Conservation (phyloP, 345 rosid species). For the Gossypium rotundifolium region DNA sequence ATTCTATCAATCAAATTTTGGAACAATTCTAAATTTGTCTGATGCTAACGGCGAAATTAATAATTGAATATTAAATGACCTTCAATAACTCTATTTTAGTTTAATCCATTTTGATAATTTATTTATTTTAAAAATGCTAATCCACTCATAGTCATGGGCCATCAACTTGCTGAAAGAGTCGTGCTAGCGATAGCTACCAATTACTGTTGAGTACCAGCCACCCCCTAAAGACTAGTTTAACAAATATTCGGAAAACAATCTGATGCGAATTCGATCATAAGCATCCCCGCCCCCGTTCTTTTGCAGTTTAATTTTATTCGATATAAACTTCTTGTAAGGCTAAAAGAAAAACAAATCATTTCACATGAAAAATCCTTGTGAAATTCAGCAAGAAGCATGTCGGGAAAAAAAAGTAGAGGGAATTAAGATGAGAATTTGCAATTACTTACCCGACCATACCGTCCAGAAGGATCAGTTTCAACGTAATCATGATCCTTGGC, state of each 20-base stretch:
- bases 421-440: not conserved
- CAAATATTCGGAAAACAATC: not conserved
- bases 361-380: not conserved
- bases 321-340: not conserved
- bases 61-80: not conserved
- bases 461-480: slow-evolving; percentile 43
- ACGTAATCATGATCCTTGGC: slow-evolving; percentile 18
- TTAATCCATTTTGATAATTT: not conserved
- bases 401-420: too few relatives aligned
- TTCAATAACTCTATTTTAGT: not conserved
- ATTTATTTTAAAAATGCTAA: not conserved
- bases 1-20: too few relatives aligned
- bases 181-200: not conserved
- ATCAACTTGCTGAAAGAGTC: not conserved
- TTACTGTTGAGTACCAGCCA: not conserved
- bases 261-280: not conserved
- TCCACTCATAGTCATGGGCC: not conserved
- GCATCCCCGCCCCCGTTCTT: not conserved
- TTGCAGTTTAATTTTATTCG: not conserved
- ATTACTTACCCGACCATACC: slow-evolving; percentile 49
- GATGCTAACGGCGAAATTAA: too few relatives aligned
- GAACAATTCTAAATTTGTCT: too few relatives aligned
- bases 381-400: not conserved
- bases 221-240: not conserved
- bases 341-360: not conserved